These are phyloP conservation scores for Scheffersomyces parashehatae DNA, from an alignment of 1,139 yeast genomes.

Conservation along the genomic window DNA sequence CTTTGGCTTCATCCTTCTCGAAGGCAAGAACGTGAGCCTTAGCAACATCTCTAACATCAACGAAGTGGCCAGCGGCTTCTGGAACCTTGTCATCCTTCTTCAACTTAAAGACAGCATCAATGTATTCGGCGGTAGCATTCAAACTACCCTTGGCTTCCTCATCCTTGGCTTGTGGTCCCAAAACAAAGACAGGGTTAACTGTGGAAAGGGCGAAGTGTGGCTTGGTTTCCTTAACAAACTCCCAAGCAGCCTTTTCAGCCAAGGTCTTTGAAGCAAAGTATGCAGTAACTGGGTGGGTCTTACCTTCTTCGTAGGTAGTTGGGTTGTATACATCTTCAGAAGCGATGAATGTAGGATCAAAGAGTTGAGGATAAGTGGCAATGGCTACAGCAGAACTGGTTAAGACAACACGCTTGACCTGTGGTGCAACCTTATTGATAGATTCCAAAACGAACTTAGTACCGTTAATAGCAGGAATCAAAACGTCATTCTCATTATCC, in stretches of 20 bases:
- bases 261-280: constrained; percentile 5
- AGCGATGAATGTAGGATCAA: constrained; percentile 11
- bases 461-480: constrained; percentile 1
- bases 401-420: constrained; percentile 7
- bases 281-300: constrained; percentile 1
- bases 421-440: constrained; percentile 3
- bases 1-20: constrained; percentile 24
- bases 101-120: constrained; percentile 23
- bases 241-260: constrained; percentile 7
- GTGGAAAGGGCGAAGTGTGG: constrained; percentile 21
- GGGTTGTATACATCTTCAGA: constrained; percentile 3
- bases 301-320: constrained; percentile 5
- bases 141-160: constrained; percentile 22
- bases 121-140: constrained; percentile 36
- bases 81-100: constrained; percentile 12
- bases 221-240: constrained; percentile 19
- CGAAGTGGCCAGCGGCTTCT: constrained; percentile 17
- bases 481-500: constrained; percentile 2
- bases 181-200: constrained; percentile 22
- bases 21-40: constrained; percentile 49
- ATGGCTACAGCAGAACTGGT: constrained; percentile 32
- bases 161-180: constrained; percentile 20
- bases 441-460: background rate
- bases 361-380: constrained; percentile 2
- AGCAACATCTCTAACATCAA: constrained; percentile 59